phyloP scores from a whole-genome alignment of 305 asterid species.

The Fraxinus velutina region DNA sequence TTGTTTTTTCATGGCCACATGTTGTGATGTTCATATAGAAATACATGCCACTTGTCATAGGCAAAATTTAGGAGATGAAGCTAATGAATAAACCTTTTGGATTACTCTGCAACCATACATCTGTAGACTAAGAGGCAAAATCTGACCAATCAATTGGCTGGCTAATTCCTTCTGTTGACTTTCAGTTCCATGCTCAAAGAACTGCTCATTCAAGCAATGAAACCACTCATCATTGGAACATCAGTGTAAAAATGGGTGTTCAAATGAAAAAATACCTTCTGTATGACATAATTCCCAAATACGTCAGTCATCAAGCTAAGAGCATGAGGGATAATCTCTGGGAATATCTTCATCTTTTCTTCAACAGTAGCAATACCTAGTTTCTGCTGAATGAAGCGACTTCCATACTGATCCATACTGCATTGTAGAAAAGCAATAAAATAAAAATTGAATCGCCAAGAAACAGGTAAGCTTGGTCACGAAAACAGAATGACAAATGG shows the following conservation, averaged over 20 bases:
- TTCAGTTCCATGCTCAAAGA: slow-evolving; percentile 78
- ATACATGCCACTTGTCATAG: background rate
- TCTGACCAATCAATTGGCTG: slow-evolving; percentile 61
- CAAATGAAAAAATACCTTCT: background rate
- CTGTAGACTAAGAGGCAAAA: slow-evolving; percentile 77
- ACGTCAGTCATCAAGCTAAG: slow-evolving; percentile 68
- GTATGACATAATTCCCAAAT: slow-evolving; percentile 85
- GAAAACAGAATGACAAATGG: slow-evolving; percentile 11
- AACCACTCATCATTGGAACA: slow-evolving; percentile 8
- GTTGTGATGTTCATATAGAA: background rate
- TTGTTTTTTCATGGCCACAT: background rate
- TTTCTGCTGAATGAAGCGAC: slow-evolving; percentile 92
- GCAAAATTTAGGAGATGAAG: slow-evolving; percentile 18
- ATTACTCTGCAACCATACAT: slow-evolving; percentile 94
- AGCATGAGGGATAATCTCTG: slow-evolving; percentile 60
- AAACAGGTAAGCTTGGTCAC: slow-evolving; percentile 9
- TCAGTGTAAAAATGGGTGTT: background rate
- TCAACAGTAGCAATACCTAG: slow-evolving; percentile 66
- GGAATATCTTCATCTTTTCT: slow-evolving; percentile 66
- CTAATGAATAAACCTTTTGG: slow-evolving; percentile 62
- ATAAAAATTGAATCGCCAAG: slow-evolving; percentile 1
- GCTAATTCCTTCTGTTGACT: slow-evolving; percentile 71
- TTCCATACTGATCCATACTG: slow-evolving; percentile 87
- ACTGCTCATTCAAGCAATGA: slow-evolving; percentile 39
- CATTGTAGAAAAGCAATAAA: background rate